Conservation (phyloP, 164 flowering plant genomes). For the Vitis rotundifolia region DNA sequence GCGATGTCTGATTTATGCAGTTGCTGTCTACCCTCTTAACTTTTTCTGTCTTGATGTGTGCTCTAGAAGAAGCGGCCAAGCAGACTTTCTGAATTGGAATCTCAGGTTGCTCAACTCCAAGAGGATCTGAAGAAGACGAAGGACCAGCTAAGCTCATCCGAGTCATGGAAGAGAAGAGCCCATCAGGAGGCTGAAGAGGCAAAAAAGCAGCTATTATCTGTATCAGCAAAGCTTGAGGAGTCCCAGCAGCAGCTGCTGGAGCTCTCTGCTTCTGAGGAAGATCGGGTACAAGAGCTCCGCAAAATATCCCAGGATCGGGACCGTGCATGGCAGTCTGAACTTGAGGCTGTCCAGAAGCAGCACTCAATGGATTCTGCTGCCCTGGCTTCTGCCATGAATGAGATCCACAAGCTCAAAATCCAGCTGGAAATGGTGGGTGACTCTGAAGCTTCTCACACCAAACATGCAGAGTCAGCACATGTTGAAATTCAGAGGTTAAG, state of each 20-base stretch:
- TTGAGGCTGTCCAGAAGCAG: conserved; percentile 60
- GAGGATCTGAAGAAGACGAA: conserved; percentile 72
- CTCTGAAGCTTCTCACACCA: conserved; percentile 24
- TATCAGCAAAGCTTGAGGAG: conserved; percentile 62
- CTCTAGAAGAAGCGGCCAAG: conserved; percentile 72
- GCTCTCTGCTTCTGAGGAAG: conserved; percentile 53
- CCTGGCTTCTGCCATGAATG: conserved; percentile 40
- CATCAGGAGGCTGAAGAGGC: conserved; percentile 78
- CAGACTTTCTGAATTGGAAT: conserved; percentile 64
- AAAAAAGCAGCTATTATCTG: conserved; percentile 56
- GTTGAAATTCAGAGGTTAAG: conserved; percentile 30
- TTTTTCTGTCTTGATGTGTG: conserved; percentile 4
- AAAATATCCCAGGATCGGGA: conserved; percentile 64
- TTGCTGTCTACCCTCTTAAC: background rate
- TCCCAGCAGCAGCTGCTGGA: conserved; percentile 65
- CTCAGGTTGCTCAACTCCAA: conserved; percentile 68
- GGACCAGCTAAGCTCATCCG: conserved; percentile 65
- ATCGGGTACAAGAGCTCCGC: conserved; percentile 53
- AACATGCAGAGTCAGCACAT: conserved; percentile 32
- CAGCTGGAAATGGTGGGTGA: conserved; percentile 32
- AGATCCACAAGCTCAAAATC: conserved; percentile 37
- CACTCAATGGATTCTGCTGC: conserved; percentile 48
- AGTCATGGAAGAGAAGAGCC: conserved; percentile 52
- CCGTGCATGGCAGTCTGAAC: conserved; percentile 60
- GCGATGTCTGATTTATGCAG: background rate